Conservation (phyloP, 1,139 yeast genomes). For the Spencermartinsiella ligniputridi region DNA sequence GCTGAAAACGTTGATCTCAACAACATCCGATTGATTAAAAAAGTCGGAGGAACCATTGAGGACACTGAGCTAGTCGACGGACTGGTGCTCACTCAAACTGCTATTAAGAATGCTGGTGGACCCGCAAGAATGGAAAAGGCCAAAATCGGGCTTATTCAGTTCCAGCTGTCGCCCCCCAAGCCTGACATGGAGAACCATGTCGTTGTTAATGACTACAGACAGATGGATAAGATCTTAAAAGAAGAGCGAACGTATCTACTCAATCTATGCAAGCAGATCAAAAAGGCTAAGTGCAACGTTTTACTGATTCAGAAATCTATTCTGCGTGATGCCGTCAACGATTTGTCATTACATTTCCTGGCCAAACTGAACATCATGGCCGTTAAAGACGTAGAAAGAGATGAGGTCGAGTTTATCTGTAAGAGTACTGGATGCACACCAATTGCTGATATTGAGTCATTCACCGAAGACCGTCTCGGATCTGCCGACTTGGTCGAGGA, state of each 20-base stretch:
- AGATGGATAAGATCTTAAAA: constrained; percentile 96
- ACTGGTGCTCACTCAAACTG: constrained; percentile 87
- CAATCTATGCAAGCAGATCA: constrained; percentile 92
- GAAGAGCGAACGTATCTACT: constrained; percentile 95
- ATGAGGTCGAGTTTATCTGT: constrained; percentile 89
- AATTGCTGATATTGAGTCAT: constrained; percentile 89
- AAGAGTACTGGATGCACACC: constrained; percentile 94
- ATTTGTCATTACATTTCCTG: constrained; percentile 88
- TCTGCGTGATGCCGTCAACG: constrained; percentile 95
- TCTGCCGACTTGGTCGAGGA: constrained; percentile 91
- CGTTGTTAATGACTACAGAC: constrained; percentile 95
- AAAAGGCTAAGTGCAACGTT: constrained; percentile 95
- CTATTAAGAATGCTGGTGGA: constrained; percentile 90
- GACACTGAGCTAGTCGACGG: constrained; percentile 94
- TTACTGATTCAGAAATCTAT: constrained; percentile 90
- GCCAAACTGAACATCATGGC: constrained; percentile 91
- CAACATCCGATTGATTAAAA: constrained; percentile 84
- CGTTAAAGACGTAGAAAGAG: constrained; percentile 92
- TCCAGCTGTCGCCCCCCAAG: constrained; percentile 96
- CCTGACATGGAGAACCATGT: constrained; percentile 98
- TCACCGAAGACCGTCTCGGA: constrained; percentile 90
- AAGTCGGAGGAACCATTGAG: constrained; percentile 96
- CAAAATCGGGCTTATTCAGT: constrained; percentile 83
- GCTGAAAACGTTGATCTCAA: constrained; percentile 75
- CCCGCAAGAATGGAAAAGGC: constrained; percentile 95